Percentiles rank a stretch among this genome's conserved stretches.
These are phyloP conservation scores for Linanthus parryae DNA, from an alignment of 148 eudicot species.

Conservation along the genomic window DNA sequence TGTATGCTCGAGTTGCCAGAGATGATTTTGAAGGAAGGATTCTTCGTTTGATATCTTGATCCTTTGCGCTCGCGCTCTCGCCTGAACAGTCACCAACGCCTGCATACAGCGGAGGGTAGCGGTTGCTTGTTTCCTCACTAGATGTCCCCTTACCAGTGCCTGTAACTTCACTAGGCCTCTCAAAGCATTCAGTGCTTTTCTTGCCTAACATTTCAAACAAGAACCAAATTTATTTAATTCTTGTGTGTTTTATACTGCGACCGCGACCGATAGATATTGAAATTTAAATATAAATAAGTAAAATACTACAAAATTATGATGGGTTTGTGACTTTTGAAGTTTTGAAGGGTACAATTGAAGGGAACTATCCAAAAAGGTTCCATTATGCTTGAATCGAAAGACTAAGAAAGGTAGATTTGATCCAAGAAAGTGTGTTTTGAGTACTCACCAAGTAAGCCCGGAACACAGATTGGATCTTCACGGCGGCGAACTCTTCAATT, in stretches of 20 bases:
- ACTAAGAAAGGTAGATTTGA: too few relatives aligned
- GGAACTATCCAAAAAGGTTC: too few relatives aligned
- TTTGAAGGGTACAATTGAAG: too few relatives aligned
- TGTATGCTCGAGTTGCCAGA: constrained; percentile 34
- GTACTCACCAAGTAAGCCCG: constrained; percentile 79
- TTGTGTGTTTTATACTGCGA: too few relatives aligned
- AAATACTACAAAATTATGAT: too few relatives aligned
- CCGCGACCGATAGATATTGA: too few relatives aligned
- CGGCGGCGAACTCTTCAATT: constrained; percentile 53
- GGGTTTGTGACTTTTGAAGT: too few relatives aligned
- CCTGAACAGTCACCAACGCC: constrained; percentile 72
- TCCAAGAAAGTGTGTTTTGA: too few relatives aligned
- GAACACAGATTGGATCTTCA: constrained; percentile 70
- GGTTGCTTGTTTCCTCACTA: constrained; percentile 83
- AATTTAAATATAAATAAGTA: too few relatives aligned
- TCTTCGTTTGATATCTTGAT: constrained; percentile 42
- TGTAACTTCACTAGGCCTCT: constrained; percentile 92
- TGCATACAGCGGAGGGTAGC: constrained; percentile 91
- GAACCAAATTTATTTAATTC: too few relatives aligned
- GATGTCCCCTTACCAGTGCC: constrained; percentile 85
- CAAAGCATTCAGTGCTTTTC: constrained; percentile 79
- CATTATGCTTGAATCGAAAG: too few relatives aligned
- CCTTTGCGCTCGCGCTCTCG: constrained; percentile 79
- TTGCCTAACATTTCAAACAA: constrained; percentile 41
- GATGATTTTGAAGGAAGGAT: constrained; percentile 6